Conservation (phyloP, 192 early-diverging fungal genomes). For the Geranomyces variabilis region DNA sequence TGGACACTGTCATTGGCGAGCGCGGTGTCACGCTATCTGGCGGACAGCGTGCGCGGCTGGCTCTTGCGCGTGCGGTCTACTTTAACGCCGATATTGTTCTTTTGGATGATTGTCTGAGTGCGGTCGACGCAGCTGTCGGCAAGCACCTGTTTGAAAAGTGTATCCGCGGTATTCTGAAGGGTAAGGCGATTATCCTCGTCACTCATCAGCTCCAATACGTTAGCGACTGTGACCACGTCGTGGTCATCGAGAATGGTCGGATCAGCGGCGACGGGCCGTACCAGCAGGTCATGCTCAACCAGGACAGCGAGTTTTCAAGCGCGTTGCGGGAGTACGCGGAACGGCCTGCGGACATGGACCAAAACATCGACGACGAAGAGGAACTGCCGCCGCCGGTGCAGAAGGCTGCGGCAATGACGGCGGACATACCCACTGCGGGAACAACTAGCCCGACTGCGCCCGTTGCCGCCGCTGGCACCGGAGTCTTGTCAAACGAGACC, state of each 20-base stretch:
- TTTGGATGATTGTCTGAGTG: constrained; percentile 55
- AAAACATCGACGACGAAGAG: constrained; percentile 26
- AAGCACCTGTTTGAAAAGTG: constrained; percentile 50
- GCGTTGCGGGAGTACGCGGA: constrained; percentile 37
- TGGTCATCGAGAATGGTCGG: constrained; percentile 46
- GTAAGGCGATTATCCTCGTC: constrained; percentile 45
- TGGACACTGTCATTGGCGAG: constrained; percentile 48
- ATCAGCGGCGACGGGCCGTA: constrained; percentile 35
- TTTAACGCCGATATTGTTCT: constrained; percentile 47
- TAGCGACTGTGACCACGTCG: constrained; percentile 33
- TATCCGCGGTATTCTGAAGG: constrained; percentile 39
- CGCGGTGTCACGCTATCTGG: constrained; percentile 48
- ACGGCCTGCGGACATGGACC: constrained; percentile 29
- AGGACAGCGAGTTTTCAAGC: constrained; percentile 25
- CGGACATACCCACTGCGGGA: constrained; percentile 1
- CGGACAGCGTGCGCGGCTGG: constrained; percentile 53
- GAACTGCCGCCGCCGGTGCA: neutral
- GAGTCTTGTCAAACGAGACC: constrained; percentile 22
- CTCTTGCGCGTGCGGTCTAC: constrained; percentile 53
- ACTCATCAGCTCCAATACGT: constrained; percentile 58
- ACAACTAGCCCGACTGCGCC: neutral
- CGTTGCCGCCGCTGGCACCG: neutral
- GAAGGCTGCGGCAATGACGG: no score
- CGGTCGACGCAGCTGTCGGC: constrained; percentile 54
- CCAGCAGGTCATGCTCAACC: constrained; percentile 21